A percentile compares a stretch with the other conserved stretches of the same genome.
These are phyloP conservation scores for Epichloe festucae DNA, from an alignment of 2,329 filamentous ascomycete species.

Conservation along the genomic window DNA sequence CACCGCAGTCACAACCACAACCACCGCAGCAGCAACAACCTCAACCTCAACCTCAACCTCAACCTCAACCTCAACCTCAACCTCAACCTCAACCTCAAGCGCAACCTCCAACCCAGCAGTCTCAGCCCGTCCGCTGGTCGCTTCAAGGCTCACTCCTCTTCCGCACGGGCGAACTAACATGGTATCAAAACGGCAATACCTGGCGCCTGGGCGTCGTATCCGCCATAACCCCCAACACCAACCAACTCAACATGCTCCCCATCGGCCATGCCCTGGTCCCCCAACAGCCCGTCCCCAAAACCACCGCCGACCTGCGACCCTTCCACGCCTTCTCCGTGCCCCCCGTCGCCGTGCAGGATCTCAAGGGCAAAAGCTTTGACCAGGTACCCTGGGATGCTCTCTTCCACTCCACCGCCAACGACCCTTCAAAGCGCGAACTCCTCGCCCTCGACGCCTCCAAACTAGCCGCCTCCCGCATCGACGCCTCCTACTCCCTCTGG, in stretches of 20 bases:
- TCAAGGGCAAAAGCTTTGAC: slow-evolving; percentile 27
- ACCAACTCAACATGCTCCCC: slow-evolving; percentile 26
- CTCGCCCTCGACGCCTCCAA: slow-evolving; percentile 38
- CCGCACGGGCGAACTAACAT: slow-evolving; percentile 35
- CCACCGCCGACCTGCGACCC: slow-evolving; percentile 30
- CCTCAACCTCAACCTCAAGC: slow-evolving; percentile 11
- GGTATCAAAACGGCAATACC: slow-evolving; percentile 33
- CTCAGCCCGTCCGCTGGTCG: slow-evolving; percentile 15
- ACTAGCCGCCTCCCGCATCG: slow-evolving; percentile 34
- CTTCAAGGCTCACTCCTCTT: slow-evolving; percentile 27
- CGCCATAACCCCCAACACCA: slow-evolving; percentile 12
- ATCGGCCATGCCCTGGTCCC: slow-evolving; percentile 25
- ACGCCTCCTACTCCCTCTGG: slow-evolving; percentile 37
- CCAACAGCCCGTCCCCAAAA: slow-evolving; percentile 26
- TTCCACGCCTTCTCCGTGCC: slow-evolving; percentile 40
- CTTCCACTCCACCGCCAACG: slow-evolving; percentile 19
- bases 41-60: slow-evolving; percentile 4
- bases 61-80: slow-evolving; percentile 9
- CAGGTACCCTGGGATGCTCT: slow-evolving; percentile 29
- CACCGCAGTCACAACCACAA: slow-evolving; percentile 7
- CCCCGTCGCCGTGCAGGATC: slow-evolving; percentile 24
- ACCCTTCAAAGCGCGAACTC: slow-evolving; percentile 26
- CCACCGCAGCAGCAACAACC: slow-evolving; percentile 1
- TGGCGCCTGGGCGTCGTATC: slow-evolving; percentile 36
- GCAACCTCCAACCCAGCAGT: slow-evolving; percentile 6